A percentile compares a stretch with the other conserved stretches of the same genome.
Conservation (phyloP, 202 grass and related monocot genomes). For the Hordeum pubiflorum region DNA sequence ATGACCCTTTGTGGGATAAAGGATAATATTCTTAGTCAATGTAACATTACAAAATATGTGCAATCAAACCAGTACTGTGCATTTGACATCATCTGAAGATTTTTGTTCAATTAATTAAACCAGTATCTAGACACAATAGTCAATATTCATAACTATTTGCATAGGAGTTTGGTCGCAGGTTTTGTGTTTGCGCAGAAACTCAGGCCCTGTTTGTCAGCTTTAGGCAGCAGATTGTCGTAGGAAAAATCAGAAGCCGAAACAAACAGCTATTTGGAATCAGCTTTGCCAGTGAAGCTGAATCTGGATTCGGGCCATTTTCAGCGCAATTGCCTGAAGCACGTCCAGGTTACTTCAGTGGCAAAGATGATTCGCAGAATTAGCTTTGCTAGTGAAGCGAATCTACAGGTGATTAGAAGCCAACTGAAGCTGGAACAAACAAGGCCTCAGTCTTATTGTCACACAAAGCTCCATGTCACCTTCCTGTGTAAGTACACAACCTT, state of each 20-base stretch:
- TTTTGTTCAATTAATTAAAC: background rate
- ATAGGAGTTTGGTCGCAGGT: background rate
- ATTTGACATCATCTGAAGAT: background rate
- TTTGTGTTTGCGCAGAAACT: background rate
- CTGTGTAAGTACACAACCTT: background rate
- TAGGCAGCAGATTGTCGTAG: no score
- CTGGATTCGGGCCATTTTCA: no score
- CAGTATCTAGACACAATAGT: background rate
- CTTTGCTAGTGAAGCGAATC: no score
- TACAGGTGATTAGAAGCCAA: no score
- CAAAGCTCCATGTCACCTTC: background rate
- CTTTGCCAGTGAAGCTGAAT: no score
- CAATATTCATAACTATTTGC: background rate
- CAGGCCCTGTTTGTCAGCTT: no score
- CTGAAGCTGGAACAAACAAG: no score
- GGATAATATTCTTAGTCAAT: background rate
- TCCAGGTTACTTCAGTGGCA: no score
- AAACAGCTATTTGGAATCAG: no score
- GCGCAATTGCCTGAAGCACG: no score
- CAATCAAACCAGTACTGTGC: background rate
- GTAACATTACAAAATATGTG: constrained; percentile 9
- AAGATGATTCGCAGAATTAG: no score
- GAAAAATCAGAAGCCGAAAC: no score
- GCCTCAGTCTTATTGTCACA: background rate
- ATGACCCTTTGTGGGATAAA: background rate